A percentile compares a stretch with the other conserved stretches of the same genome.
Evolutionary conservation across 352 stramenopile genomes (phyloP).

Genomic region (Phytophthora quininea): DNA sequence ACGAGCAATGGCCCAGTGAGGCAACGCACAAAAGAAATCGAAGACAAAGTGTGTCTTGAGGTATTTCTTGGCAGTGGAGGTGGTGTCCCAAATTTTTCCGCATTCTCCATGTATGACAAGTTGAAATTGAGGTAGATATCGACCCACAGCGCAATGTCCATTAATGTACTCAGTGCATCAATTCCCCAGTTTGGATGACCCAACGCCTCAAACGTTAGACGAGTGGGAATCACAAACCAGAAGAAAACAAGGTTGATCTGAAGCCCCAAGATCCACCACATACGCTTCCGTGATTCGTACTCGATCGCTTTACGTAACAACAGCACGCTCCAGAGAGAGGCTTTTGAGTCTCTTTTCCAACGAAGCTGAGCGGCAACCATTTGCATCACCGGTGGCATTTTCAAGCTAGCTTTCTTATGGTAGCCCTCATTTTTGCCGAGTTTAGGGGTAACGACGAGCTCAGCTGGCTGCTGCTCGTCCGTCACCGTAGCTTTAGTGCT

Average conservation of each 20-base stretch:
- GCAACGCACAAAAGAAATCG: conserved; percentile 55
- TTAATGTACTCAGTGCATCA: conserved; percentile 36
- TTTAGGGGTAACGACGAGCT: neutral
- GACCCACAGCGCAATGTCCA: conserved; percentile 48
- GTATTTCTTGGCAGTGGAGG: conserved; percentile 40
- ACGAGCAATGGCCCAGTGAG: conserved; percentile 39
- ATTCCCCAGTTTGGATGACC: conserved; percentile 38
- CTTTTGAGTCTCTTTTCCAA: conserved; percentile 19
- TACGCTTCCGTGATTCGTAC: conserved; percentile 37
- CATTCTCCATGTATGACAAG: conserved; percentile 50
- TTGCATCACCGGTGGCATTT: conserved; percentile 30
- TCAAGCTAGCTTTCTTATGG: conserved; percentile 25
- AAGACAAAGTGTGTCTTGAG: conserved; percentile 33
- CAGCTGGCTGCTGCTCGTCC: conserved; percentile 8
- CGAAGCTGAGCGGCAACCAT: conserved; percentile 21
- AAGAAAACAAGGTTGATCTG: conserved; percentile 60
- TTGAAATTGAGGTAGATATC: conserved; percentile 70
- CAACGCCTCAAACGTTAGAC: conserved; percentile 44
- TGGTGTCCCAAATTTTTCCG: conserved; percentile 68
- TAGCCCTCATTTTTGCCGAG: neutral
- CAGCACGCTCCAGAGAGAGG: conserved; percentile 35
- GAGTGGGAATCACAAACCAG: conserved; percentile 57
- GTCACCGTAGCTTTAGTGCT: neutral
- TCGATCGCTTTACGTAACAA: conserved; percentile 50
- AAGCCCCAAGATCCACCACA: conserved; percentile 58